Conservation (phyloP, 441 rosid genomes). For the Populus hybrid region DNA sequence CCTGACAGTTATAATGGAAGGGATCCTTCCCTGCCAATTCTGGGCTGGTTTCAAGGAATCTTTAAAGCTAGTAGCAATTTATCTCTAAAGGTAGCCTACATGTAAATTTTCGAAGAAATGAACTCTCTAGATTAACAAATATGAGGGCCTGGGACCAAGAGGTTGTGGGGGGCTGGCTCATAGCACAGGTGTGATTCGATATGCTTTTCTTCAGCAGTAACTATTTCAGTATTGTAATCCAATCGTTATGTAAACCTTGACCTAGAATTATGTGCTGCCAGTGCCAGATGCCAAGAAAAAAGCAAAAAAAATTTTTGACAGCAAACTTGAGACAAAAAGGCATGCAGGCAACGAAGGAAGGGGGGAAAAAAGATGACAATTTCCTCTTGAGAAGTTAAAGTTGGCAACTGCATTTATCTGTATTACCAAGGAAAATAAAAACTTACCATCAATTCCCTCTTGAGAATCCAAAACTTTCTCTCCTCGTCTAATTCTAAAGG, state of each 20-base stretch:
- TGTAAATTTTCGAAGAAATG: background rate
- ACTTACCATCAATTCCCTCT: slow-evolving; percentile 71
- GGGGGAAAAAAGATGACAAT: background rate
- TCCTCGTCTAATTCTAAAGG: slow-evolving; percentile 59
- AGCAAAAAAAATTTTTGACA: background rate
- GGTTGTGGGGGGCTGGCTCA: too few species aligned
- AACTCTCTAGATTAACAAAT: background rate
- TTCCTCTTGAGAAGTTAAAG: background rate
- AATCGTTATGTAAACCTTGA: too few species aligned
- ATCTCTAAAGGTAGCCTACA: background rate
- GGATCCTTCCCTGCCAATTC: too few species aligned
- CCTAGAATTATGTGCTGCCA: background rate
- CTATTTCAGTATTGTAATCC: too few species aligned
- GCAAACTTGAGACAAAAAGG: background rate
- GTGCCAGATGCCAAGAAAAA: background rate
- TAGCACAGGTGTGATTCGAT: too few species aligned
- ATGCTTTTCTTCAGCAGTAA: too few species aligned
- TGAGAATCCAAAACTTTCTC: slow-evolving; percentile 58
- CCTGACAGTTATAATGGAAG: too few species aligned
- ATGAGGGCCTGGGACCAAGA: too few species aligned
- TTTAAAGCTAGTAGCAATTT: background rate
- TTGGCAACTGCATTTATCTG: background rate
- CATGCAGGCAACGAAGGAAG: background rate
- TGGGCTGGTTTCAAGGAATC: too few species aligned
- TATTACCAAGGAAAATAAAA: background rate